Percentiles rank a stretch among this genome's conserved stretches.
These are phyloP conservation scores for Aspergillus coremiiformis DNA, from an alignment of 495 filamentous ascomycete species.

Conservation along the genomic window DNA sequence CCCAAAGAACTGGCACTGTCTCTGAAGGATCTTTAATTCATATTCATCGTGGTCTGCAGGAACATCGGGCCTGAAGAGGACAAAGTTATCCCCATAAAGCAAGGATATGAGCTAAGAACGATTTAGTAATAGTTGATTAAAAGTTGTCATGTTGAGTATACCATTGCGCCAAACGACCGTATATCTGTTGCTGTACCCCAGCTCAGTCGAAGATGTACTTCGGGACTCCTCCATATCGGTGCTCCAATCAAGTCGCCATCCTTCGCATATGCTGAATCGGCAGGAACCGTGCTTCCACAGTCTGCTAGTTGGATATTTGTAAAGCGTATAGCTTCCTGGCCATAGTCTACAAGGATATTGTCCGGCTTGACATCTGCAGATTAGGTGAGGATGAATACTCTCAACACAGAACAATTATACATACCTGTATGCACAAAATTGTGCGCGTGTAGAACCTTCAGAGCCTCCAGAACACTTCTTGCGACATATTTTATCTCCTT, in stretches of 20 bases:
- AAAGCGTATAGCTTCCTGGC: constrained; percentile 23
- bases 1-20: constrained; percentile 35
- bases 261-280: constrained; percentile 29
- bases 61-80: constrained; percentile 38
- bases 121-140: background rate
- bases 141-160: constrained; percentile 4
- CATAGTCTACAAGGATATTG: constrained; percentile 38
- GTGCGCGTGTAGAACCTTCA: constrained; percentile 5
- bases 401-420: background rate
- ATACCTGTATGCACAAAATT: constrained; percentile 10
- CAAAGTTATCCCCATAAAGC: constrained; percentile 31
- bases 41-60: constrained; percentile 31
- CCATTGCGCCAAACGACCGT: constrained; percentile 37
- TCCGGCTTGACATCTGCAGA: constrained; percentile 33
- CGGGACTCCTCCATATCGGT: constrained; percentile 32
- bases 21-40: constrained; percentile 33
- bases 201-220: constrained; percentile 25
- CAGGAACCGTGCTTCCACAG: constrained; percentile 27
- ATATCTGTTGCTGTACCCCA: constrained; percentile 38
- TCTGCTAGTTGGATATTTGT: constrained; percentile 34
- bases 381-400: background rate
- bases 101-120: constrained; percentile 32
- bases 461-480: constrained; percentile 3
- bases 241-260: constrained; percentile 32
- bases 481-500: constrained; percentile 8